Evolutionary conservation across 176 grass and related monocot genomes (phyloP), one percentile per base, ranked within the genome.

Genomic region (Zoysia japonica): DNA sequence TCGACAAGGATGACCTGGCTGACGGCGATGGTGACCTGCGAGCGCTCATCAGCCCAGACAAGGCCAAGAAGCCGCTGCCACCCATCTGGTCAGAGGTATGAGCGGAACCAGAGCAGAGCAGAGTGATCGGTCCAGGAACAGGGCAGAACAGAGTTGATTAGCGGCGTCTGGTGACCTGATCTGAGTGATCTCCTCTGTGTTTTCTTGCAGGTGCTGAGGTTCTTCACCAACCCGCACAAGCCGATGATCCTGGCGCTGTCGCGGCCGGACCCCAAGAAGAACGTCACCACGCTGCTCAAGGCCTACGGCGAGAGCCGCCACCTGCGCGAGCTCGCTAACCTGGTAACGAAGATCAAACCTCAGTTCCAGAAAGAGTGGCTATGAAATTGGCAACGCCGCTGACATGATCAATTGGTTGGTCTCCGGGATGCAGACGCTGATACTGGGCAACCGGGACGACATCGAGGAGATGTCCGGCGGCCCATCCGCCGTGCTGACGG

Each of bases 241-340:
- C 95, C 95, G 17, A 98, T 94, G 92, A 98, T 98, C 84, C 86
- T 98, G 12, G 95, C 95, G 10, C 84, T 98, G 46, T 94, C 95
- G 3, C 78, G 92, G 36, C 95, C 95, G 19, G 95, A 98, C 78
- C 95, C 95, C 0, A 98, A 98, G 91, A 98, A 98, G 87, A 98
- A 98, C 53, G 78, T 98, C 52, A 92, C 87, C 80, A 94, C 92
- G 45, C 95, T 98, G 53, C 88, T 98, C 76, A 98, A 98, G 78
- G 95, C 95, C 5, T 98, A 90, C 73, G 95, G 95, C 4, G 95
- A 98, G 79, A 90, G 90, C 79, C 83, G 81, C 1, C 84, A 86
- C 1, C 92, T 98, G 28, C 87, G 92, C 39, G 95, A 98, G 78
- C 95, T 98, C 7, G 89, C 95, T 0, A 98, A 98, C 43, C 79